A percentile compares a stretch with the other conserved stretches of the same genome.
Conservation (phyloP, 306 rosid genomes). For the Prunus campanulata region DNA sequence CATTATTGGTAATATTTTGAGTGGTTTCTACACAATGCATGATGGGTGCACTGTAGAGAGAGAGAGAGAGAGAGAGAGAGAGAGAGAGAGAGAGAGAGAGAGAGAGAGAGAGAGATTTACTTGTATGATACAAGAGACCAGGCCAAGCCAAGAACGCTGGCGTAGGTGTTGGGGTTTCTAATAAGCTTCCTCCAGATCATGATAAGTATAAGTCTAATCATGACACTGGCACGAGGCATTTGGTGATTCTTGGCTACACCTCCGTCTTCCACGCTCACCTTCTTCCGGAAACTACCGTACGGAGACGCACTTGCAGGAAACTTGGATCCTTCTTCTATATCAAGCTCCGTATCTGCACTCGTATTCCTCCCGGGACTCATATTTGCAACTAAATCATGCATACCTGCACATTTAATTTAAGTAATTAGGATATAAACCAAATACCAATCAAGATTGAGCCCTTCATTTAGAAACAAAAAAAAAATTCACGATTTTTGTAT, state of each 20-base stretch:
- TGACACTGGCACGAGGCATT: conserved; percentile 84
- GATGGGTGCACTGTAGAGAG: neutral
- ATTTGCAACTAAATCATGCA: conserved; percentile 46
- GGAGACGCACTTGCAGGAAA: conserved; percentile 52
- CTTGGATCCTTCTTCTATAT: conserved; percentile 51
- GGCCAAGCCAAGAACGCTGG: too few species aligned
- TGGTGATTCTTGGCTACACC: conserved; percentile 48
- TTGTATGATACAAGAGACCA: conserved; percentile 1
- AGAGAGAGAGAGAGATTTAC: conserved; percentile 16
- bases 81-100: neutral
- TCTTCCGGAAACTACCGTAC: conserved; percentile 45
- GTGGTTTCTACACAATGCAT: neutral
- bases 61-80: neutral
- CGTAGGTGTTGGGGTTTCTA: too few species aligned
- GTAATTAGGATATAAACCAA: neutral
- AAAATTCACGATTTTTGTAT: too few species aligned
- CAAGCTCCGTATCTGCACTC: conserved; percentile 34
- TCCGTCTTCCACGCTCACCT: conserved; percentile 47
- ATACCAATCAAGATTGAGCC: neutral
- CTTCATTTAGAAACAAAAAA: neutral
- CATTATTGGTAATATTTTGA: neutral
- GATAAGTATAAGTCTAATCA: conserved; percentile 54
- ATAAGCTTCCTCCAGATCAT: too few species aligned
- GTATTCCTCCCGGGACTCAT: conserved; percentile 58
- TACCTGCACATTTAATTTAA: conserved; percentile 24